Percentiles rank a stretch among this genome's conserved stretches.
phyloP scores from a whole-genome alignment of 768 basidiomycete species.

The Mycena crocata region DNA sequence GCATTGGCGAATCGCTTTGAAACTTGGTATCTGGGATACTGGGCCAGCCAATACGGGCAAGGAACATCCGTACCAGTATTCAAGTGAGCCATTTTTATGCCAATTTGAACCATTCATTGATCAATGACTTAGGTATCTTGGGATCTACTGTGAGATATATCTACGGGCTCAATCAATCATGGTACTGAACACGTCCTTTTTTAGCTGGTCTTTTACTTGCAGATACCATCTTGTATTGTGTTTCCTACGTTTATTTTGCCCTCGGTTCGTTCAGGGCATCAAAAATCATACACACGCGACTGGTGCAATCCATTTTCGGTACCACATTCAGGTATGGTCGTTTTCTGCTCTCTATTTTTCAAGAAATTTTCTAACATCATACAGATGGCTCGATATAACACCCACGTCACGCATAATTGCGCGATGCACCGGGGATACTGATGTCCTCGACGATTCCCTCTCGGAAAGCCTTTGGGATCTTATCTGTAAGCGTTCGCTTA shows the following conservation, averaged over 20 bases:
- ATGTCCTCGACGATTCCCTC: slow-evolving; percentile 62
- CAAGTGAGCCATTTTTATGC: slow-evolving; percentile 48
- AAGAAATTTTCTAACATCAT: slow-evolving; percentile 49
- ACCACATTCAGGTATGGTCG: slow-evolving; percentile 66
- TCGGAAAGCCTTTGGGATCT: slow-evolving; percentile 38
- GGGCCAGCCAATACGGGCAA: slow-evolving; percentile 56
- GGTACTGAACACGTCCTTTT: background rate
- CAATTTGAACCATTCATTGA: background rate
- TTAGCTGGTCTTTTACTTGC: slow-evolving; percentile 47
- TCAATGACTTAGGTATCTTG: slow-evolving; percentile 9
- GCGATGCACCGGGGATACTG: slow-evolving; percentile 76
- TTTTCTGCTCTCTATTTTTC: background rate
- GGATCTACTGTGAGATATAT: slow-evolving; percentile 10
- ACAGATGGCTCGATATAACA: slow-evolving; percentile 63
- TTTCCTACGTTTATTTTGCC: slow-evolving; percentile 54
- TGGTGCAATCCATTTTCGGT: slow-evolving; percentile 65
- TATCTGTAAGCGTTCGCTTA: slow-evolving; percentile 31
- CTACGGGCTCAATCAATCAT: background rate
- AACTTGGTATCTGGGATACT: slow-evolving; percentile 59
- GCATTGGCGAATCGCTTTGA: slow-evolving; percentile 45
- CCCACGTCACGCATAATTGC: slow-evolving; percentile 68
- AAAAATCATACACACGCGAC: slow-evolving; percentile 59
- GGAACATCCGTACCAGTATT: slow-evolving; percentile 38
- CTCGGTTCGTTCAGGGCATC: slow-evolving; percentile 66
- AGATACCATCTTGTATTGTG: slow-evolving; percentile 44